A percentile compares a stretch with the other conserved stretches of the same genome.
These are phyloP conservation scores for Serendipita sp. DNA, from an alignment of 768 basidiomycete species.

Conservation along the genomic window DNA sequence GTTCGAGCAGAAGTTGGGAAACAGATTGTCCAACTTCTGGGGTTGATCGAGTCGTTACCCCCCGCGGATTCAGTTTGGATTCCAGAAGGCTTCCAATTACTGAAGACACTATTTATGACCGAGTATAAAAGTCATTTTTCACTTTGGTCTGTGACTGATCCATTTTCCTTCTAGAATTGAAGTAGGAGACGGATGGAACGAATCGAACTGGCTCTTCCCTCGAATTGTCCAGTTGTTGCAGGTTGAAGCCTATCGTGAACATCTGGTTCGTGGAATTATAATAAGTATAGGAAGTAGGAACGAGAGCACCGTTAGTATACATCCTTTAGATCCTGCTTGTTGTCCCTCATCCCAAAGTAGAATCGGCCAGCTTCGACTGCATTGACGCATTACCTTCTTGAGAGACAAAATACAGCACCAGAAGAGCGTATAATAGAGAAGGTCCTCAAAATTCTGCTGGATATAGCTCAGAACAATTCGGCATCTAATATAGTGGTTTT, in stretches of 20 bases:
- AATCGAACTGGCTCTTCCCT: constrained; percentile 61
- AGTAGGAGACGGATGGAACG: constrained; percentile 41
- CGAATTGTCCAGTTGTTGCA: constrained; percentile 49
- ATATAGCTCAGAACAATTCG: constrained; percentile 36
- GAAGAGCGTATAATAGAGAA: constrained; percentile 30
- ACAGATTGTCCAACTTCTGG: constrained; percentile 37
- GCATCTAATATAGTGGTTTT: constrained; percentile 57
- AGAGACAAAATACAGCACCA: constrained; percentile 17
- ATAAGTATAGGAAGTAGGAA: constrained; percentile 73
- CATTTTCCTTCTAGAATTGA: constrained; percentile 19
- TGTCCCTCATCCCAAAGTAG: constrained; percentile 23
- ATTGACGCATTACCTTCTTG: constrained; percentile 46
- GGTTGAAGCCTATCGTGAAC: constrained; percentile 42
- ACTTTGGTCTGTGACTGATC: background rate
- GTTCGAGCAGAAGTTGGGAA: constrained; percentile 69
- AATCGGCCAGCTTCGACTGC: constrained; percentile 52
- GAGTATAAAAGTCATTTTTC: background rate
- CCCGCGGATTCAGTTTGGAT: constrained; percentile 31
- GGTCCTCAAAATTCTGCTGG: constrained; percentile 44
- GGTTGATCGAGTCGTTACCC: constrained; percentile 26
- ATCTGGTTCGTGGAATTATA: constrained; percentile 54
- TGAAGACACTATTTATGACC: constrained; percentile 37
- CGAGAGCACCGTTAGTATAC: constrained; percentile 55
- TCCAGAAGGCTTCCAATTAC: constrained; percentile 30
- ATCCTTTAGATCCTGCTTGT: background rate